These are phyloP conservation scores for Neurospora pannonica DNA, from an alignment of 495 filamentous ascomycete genomes.

Conservation along the genomic window DNA sequence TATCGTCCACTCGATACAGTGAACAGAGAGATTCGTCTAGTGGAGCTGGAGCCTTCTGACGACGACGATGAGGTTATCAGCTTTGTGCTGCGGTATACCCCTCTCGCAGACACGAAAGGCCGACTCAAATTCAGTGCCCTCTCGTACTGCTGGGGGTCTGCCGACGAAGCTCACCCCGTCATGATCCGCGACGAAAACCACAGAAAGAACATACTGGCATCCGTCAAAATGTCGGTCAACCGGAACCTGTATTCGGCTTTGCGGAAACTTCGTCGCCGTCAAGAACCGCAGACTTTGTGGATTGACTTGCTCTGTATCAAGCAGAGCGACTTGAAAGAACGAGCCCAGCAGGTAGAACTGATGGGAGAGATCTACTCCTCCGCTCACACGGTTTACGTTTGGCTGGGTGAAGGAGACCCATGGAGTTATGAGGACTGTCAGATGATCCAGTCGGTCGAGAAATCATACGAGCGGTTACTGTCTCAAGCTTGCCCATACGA, in stretches of 20 bases:
- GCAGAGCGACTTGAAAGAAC: conserved; percentile 15
- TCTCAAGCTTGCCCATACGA: background rate
- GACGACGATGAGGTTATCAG: background rate
- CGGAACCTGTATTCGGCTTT: conserved; percentile 1
- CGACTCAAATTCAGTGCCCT: conserved; percentile 1
- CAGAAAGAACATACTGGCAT: background rate
- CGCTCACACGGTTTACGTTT: conserved; percentile 11
- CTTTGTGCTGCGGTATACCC: background rate
- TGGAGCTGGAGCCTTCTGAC: background rate
- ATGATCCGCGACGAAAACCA: background rate
- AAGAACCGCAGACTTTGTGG: background rate
- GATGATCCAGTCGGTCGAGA: background rate
- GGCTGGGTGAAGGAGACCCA: conserved; percentile 18
- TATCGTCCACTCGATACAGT: background rate
- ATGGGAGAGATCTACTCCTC: conserved; percentile 17
- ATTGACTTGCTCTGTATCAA: conserved; percentile 6
- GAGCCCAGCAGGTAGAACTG: conserved; percentile 12
- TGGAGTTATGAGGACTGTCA: background rate
- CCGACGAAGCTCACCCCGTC: background rate
- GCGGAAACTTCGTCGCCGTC: background rate
- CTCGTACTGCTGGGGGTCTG: conserved; percentile 5
- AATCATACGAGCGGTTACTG: background rate
- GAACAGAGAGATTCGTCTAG: background rate
- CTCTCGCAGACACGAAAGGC: background rate
- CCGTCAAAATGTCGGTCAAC: background rate